A percentile compares a stretch with the other conserved stretches of the same genome.
phyloP scores from a whole-genome alignment of 768 basidiomycete species.

The Xanthoconium stramineum region DNA sequence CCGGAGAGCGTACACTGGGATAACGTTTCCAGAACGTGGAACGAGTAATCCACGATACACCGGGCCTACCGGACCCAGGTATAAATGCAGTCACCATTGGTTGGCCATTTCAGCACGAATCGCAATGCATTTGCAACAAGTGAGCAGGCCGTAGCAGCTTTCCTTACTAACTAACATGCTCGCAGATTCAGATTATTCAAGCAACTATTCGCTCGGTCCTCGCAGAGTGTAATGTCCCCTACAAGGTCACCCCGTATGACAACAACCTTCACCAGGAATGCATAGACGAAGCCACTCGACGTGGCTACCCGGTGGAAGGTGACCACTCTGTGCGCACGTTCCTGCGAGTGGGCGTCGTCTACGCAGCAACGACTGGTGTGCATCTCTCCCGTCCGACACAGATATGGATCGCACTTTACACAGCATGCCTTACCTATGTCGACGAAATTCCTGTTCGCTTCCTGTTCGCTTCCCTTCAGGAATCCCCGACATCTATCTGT shows the following conservation, averaged over 20 bases:
- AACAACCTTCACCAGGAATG: slow-evolving; percentile 21
- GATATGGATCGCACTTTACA: slow-evolving; percentile 38
- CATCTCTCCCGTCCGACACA: slow-evolving; percentile 25
- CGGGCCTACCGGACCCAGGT: background rate
- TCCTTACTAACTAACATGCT: background rate
- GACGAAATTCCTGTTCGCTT: slow-evolving; percentile 36
- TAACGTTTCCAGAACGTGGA: background rate
- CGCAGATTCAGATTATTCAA: slow-evolving; percentile 9
- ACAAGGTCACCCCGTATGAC: slow-evolving; percentile 11
- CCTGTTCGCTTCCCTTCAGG: slow-evolving; percentile 22
- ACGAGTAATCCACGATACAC: background rate
- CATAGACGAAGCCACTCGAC: slow-evolving; percentile 17
- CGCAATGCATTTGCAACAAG: background rate
- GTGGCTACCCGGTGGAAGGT: slow-evolving; percentile 27
- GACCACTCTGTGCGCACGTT: slow-evolving; percentile 23
- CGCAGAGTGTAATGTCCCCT: slow-evolving; percentile 11
- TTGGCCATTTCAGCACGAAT: background rate
- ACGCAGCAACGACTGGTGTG: slow-evolving; percentile 22
- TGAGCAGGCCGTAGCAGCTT: background rate
- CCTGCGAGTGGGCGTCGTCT: slow-evolving; percentile 31
- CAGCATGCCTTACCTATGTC: slow-evolving; percentile 33
- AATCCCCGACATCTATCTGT: slow-evolving; percentile 26
- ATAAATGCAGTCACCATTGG: background rate
- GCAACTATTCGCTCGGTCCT: slow-evolving; percentile 15
- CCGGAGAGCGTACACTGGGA: too few relatives aligned